Base-by-base conservation (phyloP, 768 basidiomycete genomes). In the Sarcodon sp. region DNA sequence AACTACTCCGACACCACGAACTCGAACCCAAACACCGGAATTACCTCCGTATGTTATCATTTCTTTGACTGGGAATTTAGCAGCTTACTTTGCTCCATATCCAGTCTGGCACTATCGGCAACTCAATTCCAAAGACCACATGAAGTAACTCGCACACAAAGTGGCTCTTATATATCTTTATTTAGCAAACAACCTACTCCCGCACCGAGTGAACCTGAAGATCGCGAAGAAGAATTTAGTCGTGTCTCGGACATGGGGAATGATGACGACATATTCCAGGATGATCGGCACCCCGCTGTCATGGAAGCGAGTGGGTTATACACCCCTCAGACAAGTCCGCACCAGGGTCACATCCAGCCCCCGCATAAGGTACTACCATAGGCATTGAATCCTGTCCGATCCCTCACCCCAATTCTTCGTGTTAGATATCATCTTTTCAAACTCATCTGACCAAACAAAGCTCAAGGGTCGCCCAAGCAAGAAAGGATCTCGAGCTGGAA, bases 101-200 rank as follows among this genome's bases (percentile, higher is more conserved):
- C 38, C 12, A 18, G 41, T 41, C 39, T 27, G 15, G 16, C 50
- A 9, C 36, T 21, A 44, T 43, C 48, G n/a, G 45, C 50, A 15
- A 35, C 33, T 16, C 27, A 35, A 13, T 44, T 55, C 21, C 43
- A 48, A 32, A 31, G 44, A 46, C 43, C 45, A 9, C 35, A 37
- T 32, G 51, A 54, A 33, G 47, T 66, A 34, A 62, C 58, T 27
- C 63, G 70, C 35, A 73, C 74, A 6, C 64, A 66, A 47, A 73
- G 73, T 8, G 74, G 75, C 2, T 71, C 76, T 3, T 53, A 66
- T 43, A 75, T 76, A 49, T 65, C 69, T 43, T 56, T 64, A 33
- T 36, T 71, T 34, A 75, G 70, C 60, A 70, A 70, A 52, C 72
- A 64, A 18, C 73, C 73, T 8, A 76, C 74, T 1, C 75, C 75